Conservation (phyloP, 164 flowering plant species). For the Kalanchoe fedtschenkoi region DNA sequence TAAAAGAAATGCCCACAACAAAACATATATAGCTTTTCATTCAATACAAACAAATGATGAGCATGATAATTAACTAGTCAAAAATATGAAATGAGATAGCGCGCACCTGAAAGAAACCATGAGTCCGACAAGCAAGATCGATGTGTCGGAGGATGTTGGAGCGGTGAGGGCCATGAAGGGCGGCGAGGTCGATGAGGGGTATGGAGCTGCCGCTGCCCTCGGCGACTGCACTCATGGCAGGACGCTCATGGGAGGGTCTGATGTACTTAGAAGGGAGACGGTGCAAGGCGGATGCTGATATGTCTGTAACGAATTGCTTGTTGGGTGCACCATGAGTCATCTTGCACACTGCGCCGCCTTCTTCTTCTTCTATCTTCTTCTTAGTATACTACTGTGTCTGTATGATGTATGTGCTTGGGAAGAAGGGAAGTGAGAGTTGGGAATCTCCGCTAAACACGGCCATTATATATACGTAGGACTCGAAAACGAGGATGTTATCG, state of each 20-base stretch:
- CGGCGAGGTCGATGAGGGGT: slow-evolving; percentile 36
- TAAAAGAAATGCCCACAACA: not conserved
- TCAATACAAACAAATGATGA: too few relatives aligned
- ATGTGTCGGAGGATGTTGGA: slow-evolving; percentile 24
- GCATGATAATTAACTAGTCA: too few relatives aligned
- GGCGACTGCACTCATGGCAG: slow-evolving; percentile 15
- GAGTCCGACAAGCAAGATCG: slow-evolving; percentile 28
- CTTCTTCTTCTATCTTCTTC: too few relatives aligned
- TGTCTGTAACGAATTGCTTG: slow-evolving; percentile 24
- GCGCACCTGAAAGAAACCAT: slow-evolving; percentile 56
- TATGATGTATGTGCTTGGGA: too few relatives aligned
- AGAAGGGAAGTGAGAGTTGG: too few relatives aligned
- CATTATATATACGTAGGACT: too few relatives aligned
- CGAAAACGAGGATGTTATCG: too few relatives aligned
- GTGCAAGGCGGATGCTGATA: slow-evolving; percentile 9
- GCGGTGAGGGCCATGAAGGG: slow-evolving; percentile 22
- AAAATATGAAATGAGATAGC: too few relatives aligned
- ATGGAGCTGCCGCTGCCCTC: slow-evolving; percentile 15
- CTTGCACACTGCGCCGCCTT: too few relatives aligned
- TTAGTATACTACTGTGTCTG: too few relatives aligned
- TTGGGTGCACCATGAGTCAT: slow-evolving; percentile 2
- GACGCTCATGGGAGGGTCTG: slow-evolving; percentile 41
- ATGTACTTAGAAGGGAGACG: slow-evolving; percentile 21
- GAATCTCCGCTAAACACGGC: too few relatives aligned
- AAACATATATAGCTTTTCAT: not conserved